Base-by-base conservation (phyloP, 2,329 filamentous ascomycete genomes). In the Hortaea sp. region DNA sequence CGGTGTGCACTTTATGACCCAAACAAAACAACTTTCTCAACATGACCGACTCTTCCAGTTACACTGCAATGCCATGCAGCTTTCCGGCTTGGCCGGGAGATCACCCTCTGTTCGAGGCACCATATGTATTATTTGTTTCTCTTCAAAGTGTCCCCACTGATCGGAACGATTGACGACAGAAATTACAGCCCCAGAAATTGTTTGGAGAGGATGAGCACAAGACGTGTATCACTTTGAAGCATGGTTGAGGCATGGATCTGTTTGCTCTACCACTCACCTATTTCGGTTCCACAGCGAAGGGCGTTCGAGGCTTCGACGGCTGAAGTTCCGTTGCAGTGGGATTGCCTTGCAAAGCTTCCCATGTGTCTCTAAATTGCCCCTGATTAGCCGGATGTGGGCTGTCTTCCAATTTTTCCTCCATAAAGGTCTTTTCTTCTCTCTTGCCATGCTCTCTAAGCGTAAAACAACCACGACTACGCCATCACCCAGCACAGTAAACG, bases 181-280 rank as follows among this genome's bases (percentile, higher is more conserved):
- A 54, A 48, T 50, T 46, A 51, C 43, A 47, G 52, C 54, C 56
- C 52, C 31, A 44, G 42, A 54, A 39, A 46, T 51, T 50, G 52
- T 52, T 52, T 5, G 43, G 32, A 27, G 9, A n/a, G 28, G 5
- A 40, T 39, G 37, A 39, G 32, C 32, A n/a, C 32, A 9, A 9
- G 32, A 35, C 32, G 10, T 39, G 37, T 39, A 12, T 39, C 37
- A 39, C 37, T 35, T 35, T 39, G 37, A 20, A 39, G 44, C 44
- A 41, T 45, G 44, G 30, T n/a, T 6, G 44, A 34, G 11, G 38
- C 37, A 27, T 41, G 44, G 43, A 29, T 13, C 29, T 44, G 37
- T 47, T 47, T 43, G 39, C 41, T 47, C 29, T 39, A 7, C 13
- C 12, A 12, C 6, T 27, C 12, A 7, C 32, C 32, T 35, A 35